phyloP scores from a whole-genome alignment of 139 green algal species.

The Astrephomene gubernaculifera region DNA sequence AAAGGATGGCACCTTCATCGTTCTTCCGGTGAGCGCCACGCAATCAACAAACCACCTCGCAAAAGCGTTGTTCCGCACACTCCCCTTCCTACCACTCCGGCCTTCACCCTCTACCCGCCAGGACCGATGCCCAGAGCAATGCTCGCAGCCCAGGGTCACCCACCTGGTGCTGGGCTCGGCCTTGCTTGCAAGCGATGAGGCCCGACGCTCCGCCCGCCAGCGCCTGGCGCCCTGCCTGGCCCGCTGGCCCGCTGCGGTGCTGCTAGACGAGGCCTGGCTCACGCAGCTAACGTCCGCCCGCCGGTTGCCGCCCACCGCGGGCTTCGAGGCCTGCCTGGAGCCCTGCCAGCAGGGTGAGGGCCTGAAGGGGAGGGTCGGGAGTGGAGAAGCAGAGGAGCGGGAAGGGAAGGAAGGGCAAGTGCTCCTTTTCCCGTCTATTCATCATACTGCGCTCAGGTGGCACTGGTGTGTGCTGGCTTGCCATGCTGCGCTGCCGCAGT shows the following conservation, averaged over 20 bases:
- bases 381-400: too few species aligned
- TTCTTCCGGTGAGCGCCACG: not conserved
- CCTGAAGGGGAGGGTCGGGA: too few species aligned
- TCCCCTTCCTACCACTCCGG: not conserved
- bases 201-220: not conserved
- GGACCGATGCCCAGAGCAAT: slow-evolving; percentile 3
- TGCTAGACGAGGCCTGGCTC: slow-evolving; percentile 12
- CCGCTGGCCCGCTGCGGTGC: not conserved
- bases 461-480: too few species aligned
- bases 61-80: not conserved
- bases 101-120: not conserved
- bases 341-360: not conserved
- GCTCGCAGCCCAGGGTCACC: not conserved
- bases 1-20: not conserved
- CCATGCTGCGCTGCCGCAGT: too few species aligned
- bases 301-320: not conserved
- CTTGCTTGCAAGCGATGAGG: not conserved
- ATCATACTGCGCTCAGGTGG: too few species aligned
- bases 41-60: not conserved
- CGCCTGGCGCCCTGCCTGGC: not conserved
- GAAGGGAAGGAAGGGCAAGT: too few species aligned
- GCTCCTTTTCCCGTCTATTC: too few species aligned
- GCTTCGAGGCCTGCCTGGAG: not conserved
- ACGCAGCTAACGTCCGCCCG: not conserved
- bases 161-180: slow-evolving; percentile 22